Base-by-base conservation (phyloP, 2,329 filamentous ascomycete genomes). In the Coniochaeta pulveracea region DNA sequence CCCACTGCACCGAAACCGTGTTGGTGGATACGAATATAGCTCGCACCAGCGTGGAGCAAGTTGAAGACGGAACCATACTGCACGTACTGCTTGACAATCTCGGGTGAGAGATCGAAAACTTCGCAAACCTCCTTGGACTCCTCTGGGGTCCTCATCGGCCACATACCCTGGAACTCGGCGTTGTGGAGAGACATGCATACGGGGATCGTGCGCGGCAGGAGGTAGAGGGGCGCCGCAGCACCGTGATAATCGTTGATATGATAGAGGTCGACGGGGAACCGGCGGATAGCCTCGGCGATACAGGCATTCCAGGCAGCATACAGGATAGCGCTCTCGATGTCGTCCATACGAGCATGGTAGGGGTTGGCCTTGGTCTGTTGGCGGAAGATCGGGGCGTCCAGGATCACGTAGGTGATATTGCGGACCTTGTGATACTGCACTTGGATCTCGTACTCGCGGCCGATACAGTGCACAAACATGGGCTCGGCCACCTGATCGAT, bases 241-340 rank as follows among this genome's bases (percentile, higher is more conserved):
- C 48, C 51, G 17, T 53, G 47, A 39, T 61, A 63, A 25, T 54
- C 47, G 30, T 58, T 49, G 42, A 61, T 55, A 34, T 59, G 44
- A 35, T 62, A 64, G 22, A 58, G 45, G 23, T 58, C 54, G n/a
- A 54, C 46, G 19, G 50, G 42, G 48, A 80, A 81, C 10, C 76
- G 67, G 37, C 66, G 64, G 42, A 79, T 68, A 2, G 73, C 57
- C 42, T 76, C 64, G 6, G 76, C 73, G 44, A 81, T 79, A 48
- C 76, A 81, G 49, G 74, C 71, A 41, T 81, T 81, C 76, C 76
- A 81, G 3, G 73, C 74, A 3, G 72, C 77, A 48, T 80, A 80
- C 51, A 79, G 76, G 29, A 81, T 71, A 8, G 76, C 76, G 41
- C 67, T 74, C 40, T 77, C 72, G 34, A 80, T 60, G 47, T 81